Evolutionary conservation across 202 grass and related monocot genomes (phyloP), one percentile per base, ranked within the genome.

Genomic region (Schoenoplectus tabernaemontani): DNA sequence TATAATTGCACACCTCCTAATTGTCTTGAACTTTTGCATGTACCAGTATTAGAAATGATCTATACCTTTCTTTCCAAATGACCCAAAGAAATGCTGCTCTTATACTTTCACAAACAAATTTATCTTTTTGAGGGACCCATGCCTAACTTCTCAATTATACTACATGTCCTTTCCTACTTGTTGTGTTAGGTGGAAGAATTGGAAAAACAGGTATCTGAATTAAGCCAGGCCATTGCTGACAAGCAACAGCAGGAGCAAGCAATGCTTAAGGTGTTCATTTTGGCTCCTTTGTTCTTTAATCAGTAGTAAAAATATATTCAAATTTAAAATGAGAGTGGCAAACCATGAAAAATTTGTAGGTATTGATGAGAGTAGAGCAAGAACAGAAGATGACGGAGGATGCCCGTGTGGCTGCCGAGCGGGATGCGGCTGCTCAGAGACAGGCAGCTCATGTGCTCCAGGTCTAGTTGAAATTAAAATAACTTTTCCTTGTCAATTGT

Each of bases 381-480:
- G 96, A 99, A 81, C 92, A 99, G 82, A 99, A 88, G 82, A 74
- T 93, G 79, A 78, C 96, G 85, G 96, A 99, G 84, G 96, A 99
- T 89, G 92, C 90, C 46, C 91, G 92, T 59, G 78, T 99, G 83
- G 81, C 76, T 9, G 88, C 92, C 48, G 96, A 99, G 76, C 83
- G 83, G 88, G 90, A 99, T 85, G 96, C 90, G 39, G 88, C 80
- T 88, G 88, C 93, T 79, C 82, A 91, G 85, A 99, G 84, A 89
- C 88, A 87, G 20, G 79, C 88, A 64, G 85, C 92, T 85, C 82
- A 90, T 50, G 78, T 99, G 81, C 85, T 99, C 61, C 85, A 95
- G 96, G 96, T 99, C 74, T 80, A 73, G 68, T 87, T 47, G n/a
- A 61, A 54, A 69, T 32, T 56, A 37, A 47, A 51, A 75, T 15